Conservation (phyloP, 495 filamentous ascomycete genomes). For the Patellaria atrata region DNA sequence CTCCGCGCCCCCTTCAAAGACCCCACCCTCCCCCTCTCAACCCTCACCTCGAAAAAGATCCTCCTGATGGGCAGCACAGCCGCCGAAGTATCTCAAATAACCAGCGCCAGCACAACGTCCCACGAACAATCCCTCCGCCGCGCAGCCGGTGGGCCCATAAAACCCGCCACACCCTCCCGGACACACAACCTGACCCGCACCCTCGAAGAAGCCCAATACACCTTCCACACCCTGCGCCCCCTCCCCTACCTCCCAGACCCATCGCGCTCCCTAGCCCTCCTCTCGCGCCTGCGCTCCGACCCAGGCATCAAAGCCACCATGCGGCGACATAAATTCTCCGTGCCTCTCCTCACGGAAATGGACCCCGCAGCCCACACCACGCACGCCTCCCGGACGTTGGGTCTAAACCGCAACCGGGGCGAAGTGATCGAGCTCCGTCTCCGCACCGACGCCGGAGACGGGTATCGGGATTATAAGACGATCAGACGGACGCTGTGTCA, state of each 20-base stretch:
- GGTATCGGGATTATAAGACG: conserved; percentile 78
- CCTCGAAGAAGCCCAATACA: conserved; percentile 51
- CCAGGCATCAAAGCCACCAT: conserved; percentile 74
- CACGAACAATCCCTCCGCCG: conserved; percentile 28
- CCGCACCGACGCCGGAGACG: conserved; percentile 85
- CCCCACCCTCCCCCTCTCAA: conserved; percentile 35
- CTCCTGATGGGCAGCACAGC: conserved; percentile 46
- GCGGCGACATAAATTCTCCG: conserved; percentile 68
- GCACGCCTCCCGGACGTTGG: conserved; percentile 64
- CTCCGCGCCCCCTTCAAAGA: conserved; percentile 49
- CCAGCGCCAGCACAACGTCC: conserved; percentile 27
- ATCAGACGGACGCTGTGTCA: conserved; percentile 89
- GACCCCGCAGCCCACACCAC: conserved; percentile 73
- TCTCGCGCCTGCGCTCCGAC: conserved; percentile 65
- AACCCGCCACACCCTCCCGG: conserved; percentile 22
- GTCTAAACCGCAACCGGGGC: conserved; percentile 75
- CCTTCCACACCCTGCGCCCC: conserved; percentile 64
- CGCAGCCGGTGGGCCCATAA: conserved; percentile 29
- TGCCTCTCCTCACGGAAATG: conserved; percentile 91
- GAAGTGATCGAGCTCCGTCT: conserved; percentile 85
- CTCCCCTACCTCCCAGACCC: conserved; percentile 69
- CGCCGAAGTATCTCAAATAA: conserved; percentile 32
- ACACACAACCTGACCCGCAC: conserved; percentile 30
- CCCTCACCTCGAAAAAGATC: conserved; percentile 43
- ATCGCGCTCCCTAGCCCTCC: conserved; percentile 49